Conservation (phyloP, 805 yeast genomes). For the Monosporozyma servazzii region DNA sequence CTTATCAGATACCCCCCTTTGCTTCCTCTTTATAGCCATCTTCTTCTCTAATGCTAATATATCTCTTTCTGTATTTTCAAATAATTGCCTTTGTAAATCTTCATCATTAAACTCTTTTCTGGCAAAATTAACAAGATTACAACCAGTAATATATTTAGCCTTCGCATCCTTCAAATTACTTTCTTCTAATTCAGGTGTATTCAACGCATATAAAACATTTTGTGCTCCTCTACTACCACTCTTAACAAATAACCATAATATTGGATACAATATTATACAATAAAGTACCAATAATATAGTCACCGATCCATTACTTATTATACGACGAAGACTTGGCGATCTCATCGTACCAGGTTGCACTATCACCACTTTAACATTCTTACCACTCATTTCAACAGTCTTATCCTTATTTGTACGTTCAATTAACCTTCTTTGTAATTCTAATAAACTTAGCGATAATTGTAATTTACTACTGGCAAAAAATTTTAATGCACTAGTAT, state of each 20-base stretch:
- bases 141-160: conserved; percentile 54
- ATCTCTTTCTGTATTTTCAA: conserved; percentile 47
- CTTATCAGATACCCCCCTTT: conserved; percentile 13
- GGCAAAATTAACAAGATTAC: conserved; percentile 44
- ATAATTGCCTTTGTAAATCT: conserved; percentile 52
- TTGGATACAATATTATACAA: conserved; percentile 56
- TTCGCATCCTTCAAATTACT: conserved; percentile 49
- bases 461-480: conserved; percentile 78
- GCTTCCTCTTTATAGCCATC: conserved; percentile 59
- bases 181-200: conserved; percentile 60
- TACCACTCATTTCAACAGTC: conserved; percentile 31
- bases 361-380: conserved; percentile 58
- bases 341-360: conserved; percentile 93
- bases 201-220: conserved; percentile 56
- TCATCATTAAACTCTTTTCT: conserved; percentile 57
- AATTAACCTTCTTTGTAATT: conserved; percentile 62
- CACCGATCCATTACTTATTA: conserved; percentile 66
- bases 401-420: conserved; percentile 45
- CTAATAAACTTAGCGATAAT: conserved; percentile 65
- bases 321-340: conserved; percentile 74
- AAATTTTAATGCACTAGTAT: conserved; percentile 60
- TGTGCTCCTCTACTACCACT: conserved; percentile 75
- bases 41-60: conserved; percentile 58
- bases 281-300: conserved; percentile 51
- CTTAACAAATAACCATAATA: conserved; percentile 76